phyloP scores from a whole-genome alignment of 1,139 yeast species.

The Groenewaldozyma auringiensis region DNA sequence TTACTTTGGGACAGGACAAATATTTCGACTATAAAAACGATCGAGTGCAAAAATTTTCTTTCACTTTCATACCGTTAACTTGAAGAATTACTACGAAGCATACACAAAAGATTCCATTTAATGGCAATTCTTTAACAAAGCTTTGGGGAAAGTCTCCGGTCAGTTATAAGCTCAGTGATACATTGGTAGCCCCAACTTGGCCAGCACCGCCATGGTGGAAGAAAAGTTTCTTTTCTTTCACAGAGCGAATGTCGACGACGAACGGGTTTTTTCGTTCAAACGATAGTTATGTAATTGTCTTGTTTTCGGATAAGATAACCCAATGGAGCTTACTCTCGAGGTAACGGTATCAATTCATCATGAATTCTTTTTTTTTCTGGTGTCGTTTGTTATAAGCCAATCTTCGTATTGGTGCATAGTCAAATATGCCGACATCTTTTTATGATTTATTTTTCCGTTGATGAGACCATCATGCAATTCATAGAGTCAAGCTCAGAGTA shows the following conservation, averaged over 20 bases:
- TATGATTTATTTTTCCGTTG: constrained; percentile 33
- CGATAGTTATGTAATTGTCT: constrained; percentile 75
- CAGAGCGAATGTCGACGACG: not conserved
- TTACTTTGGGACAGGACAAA: too few relatives aligned
- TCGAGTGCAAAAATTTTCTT: constrained; percentile 2
- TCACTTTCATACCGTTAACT: constrained; percentile 23
- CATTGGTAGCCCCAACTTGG: not conserved
- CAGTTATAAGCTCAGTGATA: constrained; percentile 25
- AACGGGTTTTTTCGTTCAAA: constrained; percentile 36
- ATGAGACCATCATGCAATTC: constrained; percentile 71
- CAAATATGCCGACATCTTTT: constrained; percentile 54
- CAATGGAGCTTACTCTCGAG: constrained; percentile 82
- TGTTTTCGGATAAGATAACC: constrained; percentile 42
- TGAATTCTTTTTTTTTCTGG: constrained; percentile 16
- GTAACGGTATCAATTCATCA: constrained; percentile 37
- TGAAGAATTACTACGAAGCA: constrained; percentile 85
- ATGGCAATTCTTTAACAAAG: too few relatives aligned
- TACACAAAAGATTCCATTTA: constrained; percentile 37
- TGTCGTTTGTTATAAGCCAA: constrained; percentile 20
- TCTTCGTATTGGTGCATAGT: constrained; percentile 43
- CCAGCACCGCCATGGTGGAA: constrained; percentile 1
- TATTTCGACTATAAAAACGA: not conserved
- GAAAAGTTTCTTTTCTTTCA: too few relatives aligned
- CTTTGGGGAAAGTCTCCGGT: constrained; percentile 98
- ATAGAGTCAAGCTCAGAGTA: constrained; percentile 93